A percentile compares a stretch with the other conserved stretches of the same genome.
Evolutionary conservation across 768 basidiomycete species (phyloP).

Genomic region (Boletus coccyginus): DNA sequence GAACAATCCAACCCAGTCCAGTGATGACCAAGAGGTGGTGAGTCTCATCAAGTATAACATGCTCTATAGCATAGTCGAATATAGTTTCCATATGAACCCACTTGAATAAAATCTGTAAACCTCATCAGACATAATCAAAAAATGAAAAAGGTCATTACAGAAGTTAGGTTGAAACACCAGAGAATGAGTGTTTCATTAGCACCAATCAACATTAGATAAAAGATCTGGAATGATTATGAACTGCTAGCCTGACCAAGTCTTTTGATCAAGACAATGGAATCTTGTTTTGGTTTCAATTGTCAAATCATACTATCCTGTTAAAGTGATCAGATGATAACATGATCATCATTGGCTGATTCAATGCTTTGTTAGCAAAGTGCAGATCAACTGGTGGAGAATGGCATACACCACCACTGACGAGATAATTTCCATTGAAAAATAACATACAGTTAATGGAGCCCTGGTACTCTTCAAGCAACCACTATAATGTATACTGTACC

Average conservation of each 20-base stretch:
- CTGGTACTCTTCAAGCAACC: neutral
- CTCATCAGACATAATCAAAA: neutral
- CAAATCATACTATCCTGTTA: neutral
- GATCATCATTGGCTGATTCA: neutral
- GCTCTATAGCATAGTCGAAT: neutral
- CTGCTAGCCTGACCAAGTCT: neutral
- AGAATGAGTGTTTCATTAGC: neutral
- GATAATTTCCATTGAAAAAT: neutral
- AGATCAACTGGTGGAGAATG: neutral
- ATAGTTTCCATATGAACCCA: neutral
- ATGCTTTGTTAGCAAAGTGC: neutral
- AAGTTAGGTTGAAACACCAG: neutral
- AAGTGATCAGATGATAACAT: neutral
- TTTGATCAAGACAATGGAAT: neutral
- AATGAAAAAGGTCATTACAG: neutral
- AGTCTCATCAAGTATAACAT: neutral
- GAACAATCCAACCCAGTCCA: neutral
- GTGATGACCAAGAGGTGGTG: neutral
- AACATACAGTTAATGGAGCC: neutral
- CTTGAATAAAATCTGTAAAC: neutral
- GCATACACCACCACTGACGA: neutral
- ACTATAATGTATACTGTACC: neutral
- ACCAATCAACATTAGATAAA: neutral
- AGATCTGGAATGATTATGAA: neutral
- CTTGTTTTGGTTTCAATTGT: neutral